Percentiles rank a stretch among this genome's conserved stretches.
Conservation (phyloP, 805 yeast species). For the Debaryomyces tyrocola region DNA sequence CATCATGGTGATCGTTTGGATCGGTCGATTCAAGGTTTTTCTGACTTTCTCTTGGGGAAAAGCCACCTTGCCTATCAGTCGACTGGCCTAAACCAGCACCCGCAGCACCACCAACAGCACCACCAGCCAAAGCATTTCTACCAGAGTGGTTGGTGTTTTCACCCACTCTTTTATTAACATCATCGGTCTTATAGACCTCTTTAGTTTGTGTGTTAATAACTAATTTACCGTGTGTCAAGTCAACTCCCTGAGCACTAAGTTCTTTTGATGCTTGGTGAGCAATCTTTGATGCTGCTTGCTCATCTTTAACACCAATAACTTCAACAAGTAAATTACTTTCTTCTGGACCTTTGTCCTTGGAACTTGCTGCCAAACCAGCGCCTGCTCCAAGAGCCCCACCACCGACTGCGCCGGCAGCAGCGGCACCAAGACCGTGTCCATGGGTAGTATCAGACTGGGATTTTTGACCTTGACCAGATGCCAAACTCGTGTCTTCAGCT, state of each 20-base stretch:
- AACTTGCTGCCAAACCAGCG: not conserved
- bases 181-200: slow-evolving; percentile 27
- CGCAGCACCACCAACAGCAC: slow-evolving; percentile 1
- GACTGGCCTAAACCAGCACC: not conserved
- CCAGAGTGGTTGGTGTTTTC: not conserved
- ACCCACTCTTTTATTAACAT: not conserved
- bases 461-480: not conserved
- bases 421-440: slow-evolving; percentile 9
- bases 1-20: slow-evolving; percentile 1
- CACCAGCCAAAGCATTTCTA: not conserved
- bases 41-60: no score
- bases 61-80: not conserved
- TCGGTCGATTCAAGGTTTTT: not conserved
- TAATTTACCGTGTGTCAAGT: slow-evolving; percentile 31
- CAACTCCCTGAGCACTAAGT: slow-evolving; percentile 30
- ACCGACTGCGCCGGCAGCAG: slow-evolving; percentile 6
- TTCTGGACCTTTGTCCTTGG: not conserved
- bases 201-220: slow-evolving; percentile 34
- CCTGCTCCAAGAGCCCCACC: slow-evolving; percentile 1
- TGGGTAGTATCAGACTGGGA: slow-evolving; percentile 1
- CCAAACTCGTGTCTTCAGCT: not conserved
- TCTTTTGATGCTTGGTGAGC: slow-evolving; percentile 33
- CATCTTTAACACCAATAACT: slow-evolving; percentile 35
- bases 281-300: slow-evolving; percentile 25
- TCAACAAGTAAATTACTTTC: slow-evolving; percentile 23